Conservation (phyloP, 495 filamentous ascomycete genomes). For the Evernia prunastri region DNA sequence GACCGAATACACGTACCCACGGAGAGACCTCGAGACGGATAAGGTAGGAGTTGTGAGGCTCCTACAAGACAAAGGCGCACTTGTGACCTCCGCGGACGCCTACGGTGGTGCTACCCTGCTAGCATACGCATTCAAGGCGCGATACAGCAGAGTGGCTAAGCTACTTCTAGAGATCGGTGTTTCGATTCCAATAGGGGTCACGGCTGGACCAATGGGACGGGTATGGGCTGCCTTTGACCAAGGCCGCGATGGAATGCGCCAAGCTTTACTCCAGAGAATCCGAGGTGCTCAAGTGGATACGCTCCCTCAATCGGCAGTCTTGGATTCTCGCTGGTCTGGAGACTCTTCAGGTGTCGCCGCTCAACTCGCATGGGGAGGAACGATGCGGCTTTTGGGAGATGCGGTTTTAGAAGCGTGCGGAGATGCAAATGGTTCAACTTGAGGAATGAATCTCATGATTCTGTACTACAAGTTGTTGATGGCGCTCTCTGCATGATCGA, state of each 20-base stretch:
- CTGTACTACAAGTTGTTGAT: too few relatives aligned
- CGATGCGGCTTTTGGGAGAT: not conserved
- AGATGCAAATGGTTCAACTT: too few relatives aligned
- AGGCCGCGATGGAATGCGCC: not conserved
- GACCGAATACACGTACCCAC: not conserved
- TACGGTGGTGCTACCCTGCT: not conserved
- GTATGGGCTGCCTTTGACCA: not conserved
- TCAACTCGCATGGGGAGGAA: not conserved
- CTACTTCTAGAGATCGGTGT: not conserved
- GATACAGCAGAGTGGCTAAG: not conserved
- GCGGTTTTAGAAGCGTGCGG: too few relatives aligned
- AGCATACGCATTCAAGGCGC: not conserved
- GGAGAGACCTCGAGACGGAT: not conserved
- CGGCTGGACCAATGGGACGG: not conserved
- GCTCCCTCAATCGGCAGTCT: not conserved
- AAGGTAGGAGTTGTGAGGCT: not conserved
- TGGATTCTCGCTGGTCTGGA: not conserved
- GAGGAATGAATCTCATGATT: too few relatives aligned
- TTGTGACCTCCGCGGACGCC: not conserved
- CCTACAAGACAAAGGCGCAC: not conserved
- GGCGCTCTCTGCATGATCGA: too few relatives aligned
- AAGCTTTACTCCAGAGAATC: not conserved
- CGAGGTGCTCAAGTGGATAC: not conserved
- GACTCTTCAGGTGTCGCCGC: not conserved
- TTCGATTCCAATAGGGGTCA: not conserved